phyloP scores from a whole-genome alignment of 768 basidiomycete species.

The Glaciozyma martinii region DNA sequence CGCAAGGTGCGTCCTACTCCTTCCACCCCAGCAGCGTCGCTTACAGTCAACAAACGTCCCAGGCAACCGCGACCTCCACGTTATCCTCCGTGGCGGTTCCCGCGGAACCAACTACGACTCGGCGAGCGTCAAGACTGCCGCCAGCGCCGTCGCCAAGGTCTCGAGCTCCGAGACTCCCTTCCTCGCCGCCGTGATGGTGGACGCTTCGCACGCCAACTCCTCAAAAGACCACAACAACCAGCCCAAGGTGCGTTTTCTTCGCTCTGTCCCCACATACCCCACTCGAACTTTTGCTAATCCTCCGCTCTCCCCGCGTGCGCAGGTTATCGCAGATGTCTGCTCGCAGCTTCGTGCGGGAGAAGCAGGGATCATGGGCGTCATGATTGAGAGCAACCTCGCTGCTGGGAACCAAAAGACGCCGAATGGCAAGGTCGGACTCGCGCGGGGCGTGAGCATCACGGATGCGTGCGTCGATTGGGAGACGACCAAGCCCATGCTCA shows the following conservation, averaged over 20 bases:
- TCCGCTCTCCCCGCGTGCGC: too few species aligned
- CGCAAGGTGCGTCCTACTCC: constrained; percentile 6
- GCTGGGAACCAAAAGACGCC: constrained; percentile 87
- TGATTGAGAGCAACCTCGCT: constrained; percentile 93
- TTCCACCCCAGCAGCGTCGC: not conserved
- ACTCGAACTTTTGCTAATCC: constrained; percentile 10
- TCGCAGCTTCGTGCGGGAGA: constrained; percentile 63
- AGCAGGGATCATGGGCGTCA: constrained; percentile 74
- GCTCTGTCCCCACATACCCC: not conserved
- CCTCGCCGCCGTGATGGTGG: constrained; percentile 72
- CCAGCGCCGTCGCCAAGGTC: constrained; percentile 54
- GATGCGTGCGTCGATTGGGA: constrained; percentile 88
- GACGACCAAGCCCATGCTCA: constrained; percentile 64
- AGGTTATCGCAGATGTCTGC: constrained; percentile 60
- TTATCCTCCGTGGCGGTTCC: constrained; percentile 89
- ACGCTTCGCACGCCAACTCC: constrained; percentile 90
- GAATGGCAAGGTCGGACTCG: constrained; percentile 34
- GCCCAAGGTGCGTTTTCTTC: constrained; percentile 46
- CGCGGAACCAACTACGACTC: constrained; percentile 79
- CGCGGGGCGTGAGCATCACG: constrained; percentile 60
- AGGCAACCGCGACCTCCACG: constrained; percentile 76
- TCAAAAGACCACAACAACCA: constrained; percentile 91
- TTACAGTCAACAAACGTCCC: constrained; percentile 30
- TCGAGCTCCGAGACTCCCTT: constrained; percentile 40
- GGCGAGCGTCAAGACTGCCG: constrained; percentile 61